phyloP scores from a whole-genome alignment of 441 rosid species.

The Mallotus japonicus region DNA sequence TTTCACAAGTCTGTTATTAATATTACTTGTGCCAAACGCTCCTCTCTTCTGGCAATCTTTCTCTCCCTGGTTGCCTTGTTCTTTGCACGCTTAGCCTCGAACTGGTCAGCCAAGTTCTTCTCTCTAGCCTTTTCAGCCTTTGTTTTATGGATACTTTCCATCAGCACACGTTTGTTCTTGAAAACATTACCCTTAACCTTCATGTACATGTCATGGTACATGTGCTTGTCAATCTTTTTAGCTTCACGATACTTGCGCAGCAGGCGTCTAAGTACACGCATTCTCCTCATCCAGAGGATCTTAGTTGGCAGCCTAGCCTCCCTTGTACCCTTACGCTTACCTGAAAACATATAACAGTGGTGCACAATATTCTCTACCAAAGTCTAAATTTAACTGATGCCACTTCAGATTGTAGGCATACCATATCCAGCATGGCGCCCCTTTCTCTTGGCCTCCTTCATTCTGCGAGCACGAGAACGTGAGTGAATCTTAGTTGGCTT shows the following conservation, averaged over 20 bases:
- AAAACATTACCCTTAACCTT: conserved; percentile 82
- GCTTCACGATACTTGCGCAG: conserved; percentile 66
- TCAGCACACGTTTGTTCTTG: conserved; percentile 80
- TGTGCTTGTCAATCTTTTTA: conserved; percentile 77
- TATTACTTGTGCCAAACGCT: conserved; percentile 43
- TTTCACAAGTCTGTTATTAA: too few species aligned
- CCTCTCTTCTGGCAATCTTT: conserved; percentile 74
- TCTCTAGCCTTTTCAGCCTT: conserved; percentile 88
- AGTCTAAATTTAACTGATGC: neutral
- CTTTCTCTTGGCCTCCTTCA: conserved; percentile 89
- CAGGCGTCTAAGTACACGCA: conserved; percentile 69
- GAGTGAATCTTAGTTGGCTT: conserved; percentile 97
- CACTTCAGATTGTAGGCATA: conserved; percentile 20
- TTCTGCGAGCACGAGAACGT: conserved; percentile 81
- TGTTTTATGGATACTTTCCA: conserved; percentile 83
- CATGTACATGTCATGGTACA: conserved; percentile 92
- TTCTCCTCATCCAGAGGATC: conserved; percentile 78
- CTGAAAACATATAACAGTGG: conserved; percentile 27
- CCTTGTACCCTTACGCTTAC: conserved; percentile 86
- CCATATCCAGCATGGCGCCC: conserved; percentile 95
- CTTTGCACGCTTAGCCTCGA: conserved; percentile 82
- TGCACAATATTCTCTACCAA: neutral
- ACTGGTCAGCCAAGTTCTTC: conserved; percentile 76
- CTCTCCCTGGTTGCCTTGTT: conserved; percentile 86
- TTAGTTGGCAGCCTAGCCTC: conserved; percentile 86